These are phyloP conservation scores for Dryas alaskensis DNA, from an alignment of 306 rosid genomes.

Conservation along the genomic window DNA sequence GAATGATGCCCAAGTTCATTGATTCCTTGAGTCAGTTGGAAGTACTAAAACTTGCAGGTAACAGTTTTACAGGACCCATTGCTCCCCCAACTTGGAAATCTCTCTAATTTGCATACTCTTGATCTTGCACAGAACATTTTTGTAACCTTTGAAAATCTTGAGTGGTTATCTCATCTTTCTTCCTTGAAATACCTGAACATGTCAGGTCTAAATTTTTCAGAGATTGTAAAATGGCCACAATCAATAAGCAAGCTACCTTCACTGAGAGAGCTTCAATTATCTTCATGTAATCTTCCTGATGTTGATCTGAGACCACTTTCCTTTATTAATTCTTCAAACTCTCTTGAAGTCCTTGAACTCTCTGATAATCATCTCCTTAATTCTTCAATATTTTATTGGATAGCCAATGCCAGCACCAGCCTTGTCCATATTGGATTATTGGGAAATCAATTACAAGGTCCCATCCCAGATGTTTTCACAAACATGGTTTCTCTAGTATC, in stretches of 20 bases:
- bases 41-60: conserved; percentile 6
- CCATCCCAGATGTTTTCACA: conserved; percentile 23
- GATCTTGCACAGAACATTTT: neutral
- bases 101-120: conserved; percentile 17
- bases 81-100: conserved; percentile 25
- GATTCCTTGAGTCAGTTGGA: conserved; percentile 8
- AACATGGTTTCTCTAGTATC: conserved; percentile 17
- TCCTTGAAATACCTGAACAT: conserved; percentile 24
- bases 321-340: neutral
- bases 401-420: conserved; percentile 13
- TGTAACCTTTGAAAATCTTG: conserved; percentile 2
- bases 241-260: conserved; percentile 13
- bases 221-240: conserved; percentile 12
- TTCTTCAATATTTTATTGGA: conserved; percentile 17
- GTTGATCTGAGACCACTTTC: neutral
- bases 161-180: conserved; percentile 27
- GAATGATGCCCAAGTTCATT: conserved; percentile 15
- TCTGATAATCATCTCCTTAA: neutral
- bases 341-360: conserved; percentile 20
- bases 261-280: conserved; percentile 13
- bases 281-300: conserved; percentile 17
- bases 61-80: neutral
- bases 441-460: conserved; percentile 10
- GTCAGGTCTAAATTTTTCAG: conserved; percentile 2
- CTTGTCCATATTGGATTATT: conserved; percentile 1